Conservation (phyloP, 352 stramenopile genomes). For the Pythium utonaiense region DNA sequence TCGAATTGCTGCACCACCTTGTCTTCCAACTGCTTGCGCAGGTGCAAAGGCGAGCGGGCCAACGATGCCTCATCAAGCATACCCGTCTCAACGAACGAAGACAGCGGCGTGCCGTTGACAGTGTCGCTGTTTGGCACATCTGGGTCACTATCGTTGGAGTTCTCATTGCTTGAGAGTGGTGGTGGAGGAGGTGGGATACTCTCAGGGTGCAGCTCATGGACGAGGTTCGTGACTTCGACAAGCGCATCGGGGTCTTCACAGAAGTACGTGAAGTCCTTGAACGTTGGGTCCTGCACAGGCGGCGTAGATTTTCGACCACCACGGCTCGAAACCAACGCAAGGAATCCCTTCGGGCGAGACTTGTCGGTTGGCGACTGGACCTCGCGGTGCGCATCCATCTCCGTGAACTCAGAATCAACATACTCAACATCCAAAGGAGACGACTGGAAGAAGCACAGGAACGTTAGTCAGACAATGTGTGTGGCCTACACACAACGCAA, state of each 20-base stretch:
- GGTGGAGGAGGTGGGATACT: conserved; percentile 33
- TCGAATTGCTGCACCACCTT: conserved; percentile 70
- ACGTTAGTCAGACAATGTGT: not conserved
- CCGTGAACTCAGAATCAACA: conserved; percentile 83
- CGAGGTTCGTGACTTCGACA: conserved; percentile 76
- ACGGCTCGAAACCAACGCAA: conserved; percentile 75
- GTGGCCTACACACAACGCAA: not conserved
- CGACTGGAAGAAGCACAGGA: conserved; percentile 25
- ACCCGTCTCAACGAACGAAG: conserved; percentile 81
- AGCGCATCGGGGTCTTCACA: conserved; percentile 85
- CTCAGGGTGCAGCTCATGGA: conserved; percentile 66
- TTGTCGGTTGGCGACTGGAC: conserved; percentile 86
- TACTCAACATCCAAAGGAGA: conserved; percentile 85
- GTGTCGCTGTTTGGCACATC: conserved; percentile 28
- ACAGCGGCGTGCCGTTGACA: conserved; percentile 59
- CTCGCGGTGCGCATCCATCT: conserved; percentile 76
- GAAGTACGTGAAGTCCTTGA: conserved; percentile 90
- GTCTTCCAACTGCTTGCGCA: conserved; percentile 66
- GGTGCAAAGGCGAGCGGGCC: conserved; percentile 34
- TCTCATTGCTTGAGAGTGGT: conserved; percentile 34
- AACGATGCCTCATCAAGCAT: conserved; percentile 34
- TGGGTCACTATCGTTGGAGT: conserved; percentile 23
- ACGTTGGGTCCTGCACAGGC: conserved; percentile 83
- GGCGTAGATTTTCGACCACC: conserved; percentile 60
- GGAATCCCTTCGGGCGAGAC: conserved; percentile 76